Evolutionary conservation across 768 basidiomycete genomes (phyloP).

Genomic region (Suillus ampliporus): DNA sequence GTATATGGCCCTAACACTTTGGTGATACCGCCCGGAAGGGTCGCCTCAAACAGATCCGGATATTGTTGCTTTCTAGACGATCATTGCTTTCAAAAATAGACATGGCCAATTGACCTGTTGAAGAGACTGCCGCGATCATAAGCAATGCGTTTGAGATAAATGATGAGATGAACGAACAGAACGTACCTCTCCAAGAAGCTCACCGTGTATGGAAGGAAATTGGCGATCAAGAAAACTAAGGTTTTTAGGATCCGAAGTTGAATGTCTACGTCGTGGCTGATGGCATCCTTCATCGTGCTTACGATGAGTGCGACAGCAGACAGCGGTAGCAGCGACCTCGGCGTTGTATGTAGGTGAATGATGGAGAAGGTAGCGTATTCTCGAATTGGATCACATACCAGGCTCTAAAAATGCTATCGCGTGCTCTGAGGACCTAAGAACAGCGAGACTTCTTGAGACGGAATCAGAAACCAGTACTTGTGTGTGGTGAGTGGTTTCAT

Average conservation of each 20-base stretch:
- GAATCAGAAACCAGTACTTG: no score
- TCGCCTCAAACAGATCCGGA: slow-evolving; percentile 42
- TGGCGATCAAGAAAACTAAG: slow-evolving; percentile 87
- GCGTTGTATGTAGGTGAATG: slow-evolving; percentile 67
- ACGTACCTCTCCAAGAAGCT: slow-evolving; percentile 80
- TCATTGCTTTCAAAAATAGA: slow-evolving; percentile 96
- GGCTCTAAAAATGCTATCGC: slow-evolving; percentile 71
- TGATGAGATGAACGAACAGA: not conserved
- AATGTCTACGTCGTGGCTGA: slow-evolving; percentile 95
- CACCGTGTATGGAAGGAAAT: slow-evolving; percentile 81
- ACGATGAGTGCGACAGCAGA: slow-evolving; percentile 81
- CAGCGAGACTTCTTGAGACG: slow-evolving; percentile 77
- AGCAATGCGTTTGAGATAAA: slow-evolving; percentile 69
- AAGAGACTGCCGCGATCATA: slow-evolving; percentile 95
- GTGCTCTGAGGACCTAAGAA: slow-evolving; percentile 81
- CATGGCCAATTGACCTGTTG: slow-evolving; percentile 97
- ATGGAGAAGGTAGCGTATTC: slow-evolving; percentile 2
- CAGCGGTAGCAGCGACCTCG: slow-evolving; percentile 90
- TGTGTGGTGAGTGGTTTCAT: no score
- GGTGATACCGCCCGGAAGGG: slow-evolving; percentile 71
- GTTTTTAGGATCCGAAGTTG: slow-evolving; percentile 94
- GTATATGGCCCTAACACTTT: slow-evolving; percentile 75
- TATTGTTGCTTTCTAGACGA: slow-evolving; percentile 39
- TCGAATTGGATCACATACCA: slow-evolving; percentile 50
- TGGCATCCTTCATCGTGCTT: slow-evolving; percentile 82